Evolutionary conservation across 2,329 filamentous ascomycete genomes (phyloP), one percentile per base, ranked within the genome.

Genomic region (Venturia pyrina): DNA sequence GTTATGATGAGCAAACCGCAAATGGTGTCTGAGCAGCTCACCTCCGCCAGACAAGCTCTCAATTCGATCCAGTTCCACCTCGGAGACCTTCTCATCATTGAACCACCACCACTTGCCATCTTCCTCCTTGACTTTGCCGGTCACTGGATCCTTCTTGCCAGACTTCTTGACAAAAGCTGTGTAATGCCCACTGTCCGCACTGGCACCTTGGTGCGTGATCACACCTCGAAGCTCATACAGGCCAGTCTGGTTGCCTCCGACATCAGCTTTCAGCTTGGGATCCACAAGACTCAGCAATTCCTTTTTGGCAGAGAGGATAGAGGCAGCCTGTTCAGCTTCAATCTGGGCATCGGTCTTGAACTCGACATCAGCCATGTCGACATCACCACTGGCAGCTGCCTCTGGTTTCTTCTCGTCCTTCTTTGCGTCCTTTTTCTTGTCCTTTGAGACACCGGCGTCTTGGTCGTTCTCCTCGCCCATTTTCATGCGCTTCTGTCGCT

Each of bases 101-200:
- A 99, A 99, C 93, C 95, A 99, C 93, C 95, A 99, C 95, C 95
- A 99, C 72, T 92, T 96, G 70, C 90, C 92, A 73, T 96, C 91
- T 74, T 96, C 91, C 73, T 89, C 87, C 65, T 85, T 86, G 72
- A 86, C 82, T 80, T 91, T 90, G 70, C 90, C 91, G 24, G 88
- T 90, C 72, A 87, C 86, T 19, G 88, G 82, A 71, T 96, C 89
- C 66, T 91, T 79, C 11, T 81, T 79, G 0, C 85, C 88, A 68
- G 88, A 83, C 83, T 99, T 97, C 84, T 98, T 99, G 71, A 99
- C 90, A 75, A 96, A 99, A 0, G 93, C 89, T 5, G 96, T 99
- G 81, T 99, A 99, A 78, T 99, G 95, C 8, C 95, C 95, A 72
- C 93, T 97, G 78, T 99, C 95, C 24, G 95, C 95, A 74, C 92